Evolutionary conservation across 306 rosid species (phyloP).

Genomic region (Medicago ruthenica): DNA sequence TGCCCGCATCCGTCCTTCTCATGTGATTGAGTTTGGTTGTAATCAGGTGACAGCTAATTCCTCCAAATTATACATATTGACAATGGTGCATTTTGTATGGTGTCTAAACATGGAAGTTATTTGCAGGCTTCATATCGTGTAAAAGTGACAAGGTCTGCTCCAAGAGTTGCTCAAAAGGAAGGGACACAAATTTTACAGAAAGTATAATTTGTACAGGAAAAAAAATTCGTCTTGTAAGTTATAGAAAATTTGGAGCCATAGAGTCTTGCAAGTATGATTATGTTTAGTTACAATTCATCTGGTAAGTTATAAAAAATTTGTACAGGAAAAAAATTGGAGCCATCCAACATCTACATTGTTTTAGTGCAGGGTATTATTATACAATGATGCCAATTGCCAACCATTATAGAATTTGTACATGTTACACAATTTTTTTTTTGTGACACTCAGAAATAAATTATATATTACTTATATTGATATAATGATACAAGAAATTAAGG

Average conservation of each 20-base stretch:
- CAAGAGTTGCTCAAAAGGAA: slow-evolving; percentile 38
- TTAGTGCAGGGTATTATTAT: slow-evolving; percentile 18
- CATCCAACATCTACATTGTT: slow-evolving; percentile 39
- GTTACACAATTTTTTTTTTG: slow-evolving; percentile 10
- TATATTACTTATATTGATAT: no score
- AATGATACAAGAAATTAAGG: no score
- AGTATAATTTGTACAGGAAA: slow-evolving; percentile 16
- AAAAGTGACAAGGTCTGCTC: slow-evolving; percentile 66
- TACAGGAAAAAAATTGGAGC: slow-evolving; percentile 51
- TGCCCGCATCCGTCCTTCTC: slow-evolving; percentile 69
- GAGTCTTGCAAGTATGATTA: slow-evolving; percentile 34
- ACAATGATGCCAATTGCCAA: slow-evolving; percentile 32
- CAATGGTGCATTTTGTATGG: not conserved
- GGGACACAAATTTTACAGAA: slow-evolving; percentile 49
- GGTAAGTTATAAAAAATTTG: slow-evolving; percentile 43
- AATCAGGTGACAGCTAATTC: slow-evolving; percentile 57
- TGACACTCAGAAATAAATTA: not conserved
- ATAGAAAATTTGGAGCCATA: no score
- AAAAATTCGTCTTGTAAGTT: no score
- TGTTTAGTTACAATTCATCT: slow-evolving; percentile 5
- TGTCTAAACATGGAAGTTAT: not conserved
- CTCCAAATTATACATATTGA: not conserved
- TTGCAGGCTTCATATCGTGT: slow-evolving; percentile 82
- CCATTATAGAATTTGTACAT: slow-evolving; percentile 35
- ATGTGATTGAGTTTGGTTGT: slow-evolving; percentile 79